phyloP scores from a whole-genome alignment of 805 yeast species.

The Yamadazyma paraphyllophila region DNA sequence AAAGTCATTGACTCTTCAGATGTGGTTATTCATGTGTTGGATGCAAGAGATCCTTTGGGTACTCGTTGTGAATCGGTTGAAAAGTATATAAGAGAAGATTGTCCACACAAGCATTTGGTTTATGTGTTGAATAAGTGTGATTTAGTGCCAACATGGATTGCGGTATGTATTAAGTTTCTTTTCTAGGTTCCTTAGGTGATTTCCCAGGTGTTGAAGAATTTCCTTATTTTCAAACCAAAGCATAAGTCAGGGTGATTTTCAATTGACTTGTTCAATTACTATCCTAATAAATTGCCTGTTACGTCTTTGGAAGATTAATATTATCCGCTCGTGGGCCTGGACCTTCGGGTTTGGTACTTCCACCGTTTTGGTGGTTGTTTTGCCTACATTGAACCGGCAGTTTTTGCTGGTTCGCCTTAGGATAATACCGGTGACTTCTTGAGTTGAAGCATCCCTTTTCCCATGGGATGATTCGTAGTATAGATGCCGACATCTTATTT shows the following conservation, averaged over 20 bases:
- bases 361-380: slow-evolving; percentile 36
- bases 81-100: slow-evolving; percentile 87
- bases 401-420: slow-evolving; percentile 42
- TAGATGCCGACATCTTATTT: slow-evolving; percentile 66
- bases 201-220: not conserved
- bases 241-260: slow-evolving; percentile 74
- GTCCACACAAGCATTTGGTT: slow-evolving; percentile 94
- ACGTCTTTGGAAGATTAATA: slow-evolving; percentile 92
- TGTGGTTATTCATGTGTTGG: slow-evolving; percentile 93
- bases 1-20: slow-evolving; percentile 97
- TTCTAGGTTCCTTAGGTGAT: not conserved
- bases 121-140: slow-evolving; percentile 96
- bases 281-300: slow-evolving; percentile 72
- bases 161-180: slow-evolving; percentile 65
- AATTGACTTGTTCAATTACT: slow-evolving; percentile 25
- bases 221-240: slow-evolving; percentile 56
- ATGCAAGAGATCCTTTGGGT: slow-evolving; percentile 97
- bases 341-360: slow-evolving; percentile 35
- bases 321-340: slow-evolving; percentile 53
- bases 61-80: slow-evolving; percentile 93
- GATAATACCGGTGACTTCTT: slow-evolving; percentile 58
- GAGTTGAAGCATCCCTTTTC: slow-evolving; percentile 65
- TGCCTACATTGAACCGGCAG: slow-evolving; percentile 31
- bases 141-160: slow-evolving; percentile 98
- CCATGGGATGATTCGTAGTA: slow-evolving; percentile 71